Evolutionary conservation across 2,329 filamentous ascomycete species (phyloP).

Genomic region (Talaromyces sp.): DNA sequence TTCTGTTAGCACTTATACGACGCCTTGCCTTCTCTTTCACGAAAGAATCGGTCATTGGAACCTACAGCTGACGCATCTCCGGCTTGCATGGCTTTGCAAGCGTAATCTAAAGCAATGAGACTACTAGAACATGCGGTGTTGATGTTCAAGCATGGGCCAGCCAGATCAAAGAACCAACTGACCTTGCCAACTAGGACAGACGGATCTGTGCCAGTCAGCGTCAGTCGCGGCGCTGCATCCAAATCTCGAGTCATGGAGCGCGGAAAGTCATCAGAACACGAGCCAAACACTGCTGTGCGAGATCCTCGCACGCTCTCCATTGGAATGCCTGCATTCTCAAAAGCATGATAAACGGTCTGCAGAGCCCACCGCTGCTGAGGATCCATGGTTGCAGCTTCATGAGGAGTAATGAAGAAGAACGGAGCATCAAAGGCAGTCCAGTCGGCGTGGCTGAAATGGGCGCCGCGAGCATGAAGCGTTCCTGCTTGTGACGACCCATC

Average conservation of each 20-base stretch:
- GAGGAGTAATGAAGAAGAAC: conserved; percentile 11
- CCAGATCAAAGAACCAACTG: conserved; percentile 13
- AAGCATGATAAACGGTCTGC: conserved; percentile 22
- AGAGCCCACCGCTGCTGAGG: conserved; percentile 11
- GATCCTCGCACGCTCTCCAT: conserved; percentile 13
- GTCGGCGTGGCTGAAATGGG: conserved; percentile 11
- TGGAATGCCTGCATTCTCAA: conserved; percentile 28
- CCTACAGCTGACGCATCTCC: background rate
- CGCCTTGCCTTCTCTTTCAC: too few species aligned
- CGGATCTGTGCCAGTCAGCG: background rate
- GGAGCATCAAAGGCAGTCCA: conserved; percentile 9
- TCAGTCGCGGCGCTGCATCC: conserved; percentile 9
- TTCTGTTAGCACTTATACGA: too few species aligned
- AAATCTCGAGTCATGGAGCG: background rate
- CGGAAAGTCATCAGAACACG: conserved; percentile 13
- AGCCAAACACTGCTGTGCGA: conserved; percentile 10
- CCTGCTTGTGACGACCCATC: too few species aligned
- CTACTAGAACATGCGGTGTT: conserved; percentile 13
- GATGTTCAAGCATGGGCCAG: conserved; percentile 3
- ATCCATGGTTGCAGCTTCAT: conserved; percentile 12
- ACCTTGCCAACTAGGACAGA: conserved; percentile 5
- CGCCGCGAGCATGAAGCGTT: background rate
- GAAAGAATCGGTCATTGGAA: background rate
- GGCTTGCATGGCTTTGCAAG: background rate
- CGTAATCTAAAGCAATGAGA: conserved; percentile 6